phyloP scores from a whole-genome alignment of 2,329 filamentous ascomycete species.

The Fusarium sp. region DNA sequence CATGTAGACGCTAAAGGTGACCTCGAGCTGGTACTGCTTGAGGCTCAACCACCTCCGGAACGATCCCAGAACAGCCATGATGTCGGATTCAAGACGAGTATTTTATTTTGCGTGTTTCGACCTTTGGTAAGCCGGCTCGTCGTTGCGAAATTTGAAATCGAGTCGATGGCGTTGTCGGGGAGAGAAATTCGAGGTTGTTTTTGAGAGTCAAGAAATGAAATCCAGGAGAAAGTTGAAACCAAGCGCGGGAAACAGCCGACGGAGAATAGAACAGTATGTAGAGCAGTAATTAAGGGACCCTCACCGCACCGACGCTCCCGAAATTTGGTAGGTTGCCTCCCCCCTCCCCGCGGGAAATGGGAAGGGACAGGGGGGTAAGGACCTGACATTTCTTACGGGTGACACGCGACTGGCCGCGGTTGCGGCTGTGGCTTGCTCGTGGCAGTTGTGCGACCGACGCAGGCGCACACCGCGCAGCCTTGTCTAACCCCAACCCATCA shows the following conservation, averaged over 20 bases:
- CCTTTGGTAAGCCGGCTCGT: not conserved
- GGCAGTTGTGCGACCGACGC: conserved; percentile 14
- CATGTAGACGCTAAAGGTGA: conserved; percentile 98
- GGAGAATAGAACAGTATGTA: conserved; percentile 23
- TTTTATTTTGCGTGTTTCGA: conserved; percentile 3
- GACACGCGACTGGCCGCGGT: conserved; percentile 12
- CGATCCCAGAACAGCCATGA: conserved; percentile 60
- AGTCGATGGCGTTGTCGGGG: not conserved
- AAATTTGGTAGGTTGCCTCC: conserved; percentile 37
- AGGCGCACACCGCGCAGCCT: conserved; percentile 12
- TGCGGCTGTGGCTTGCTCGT: conserved; percentile 36
- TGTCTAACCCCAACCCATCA: conserved; percentile 17
- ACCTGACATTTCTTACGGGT: not conserved
- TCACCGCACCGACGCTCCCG: conserved; percentile 43
- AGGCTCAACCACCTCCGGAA: conserved; percentile 90
- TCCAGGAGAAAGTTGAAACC: conserved; percentile 36
- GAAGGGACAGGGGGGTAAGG: not conserved
- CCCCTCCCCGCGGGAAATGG: conserved; percentile 4
- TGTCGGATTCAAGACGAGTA: conserved; percentile 5
- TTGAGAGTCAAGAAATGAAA: conserved; percentile 4
- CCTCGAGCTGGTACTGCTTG: conserved; percentile 98
- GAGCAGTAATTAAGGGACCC: conserved; percentile 6
- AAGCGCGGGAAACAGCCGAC: conserved; percentile 1
- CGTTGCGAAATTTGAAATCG: conserved; percentile 8
- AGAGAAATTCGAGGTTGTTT: not conserved